Evolutionary conservation across 2,329 filamentous ascomycete species (phyloP).

Genomic region (Cladosporium halotolerans): DNA sequence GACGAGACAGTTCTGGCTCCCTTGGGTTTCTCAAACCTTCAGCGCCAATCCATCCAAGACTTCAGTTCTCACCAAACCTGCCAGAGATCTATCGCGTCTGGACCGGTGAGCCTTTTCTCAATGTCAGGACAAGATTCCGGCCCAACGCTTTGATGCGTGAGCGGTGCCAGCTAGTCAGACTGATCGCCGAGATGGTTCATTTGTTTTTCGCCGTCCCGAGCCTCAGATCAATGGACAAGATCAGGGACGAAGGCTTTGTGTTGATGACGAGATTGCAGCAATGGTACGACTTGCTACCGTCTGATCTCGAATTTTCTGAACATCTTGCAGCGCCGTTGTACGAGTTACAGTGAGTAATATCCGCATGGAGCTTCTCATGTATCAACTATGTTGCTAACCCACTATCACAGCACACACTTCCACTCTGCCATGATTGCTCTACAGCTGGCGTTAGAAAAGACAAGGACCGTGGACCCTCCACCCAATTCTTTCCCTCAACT

Average conservation of each 20-base stretch:
- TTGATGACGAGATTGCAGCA: not conserved
- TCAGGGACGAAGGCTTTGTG: not conserved
- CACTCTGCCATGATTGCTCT: not conserved
- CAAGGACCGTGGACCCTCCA: not conserved
- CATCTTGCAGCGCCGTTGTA: not conserved
- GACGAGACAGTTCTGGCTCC: not conserved
- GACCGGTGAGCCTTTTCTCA: constrained; percentile 2
- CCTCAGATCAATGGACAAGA: not conserved
- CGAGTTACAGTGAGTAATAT: not conserved
- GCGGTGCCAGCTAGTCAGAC: not conserved
- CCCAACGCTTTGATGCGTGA: constrained; percentile 1
- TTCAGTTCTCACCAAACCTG: not conserved
- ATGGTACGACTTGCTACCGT: not conserved
- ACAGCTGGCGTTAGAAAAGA: not conserved
- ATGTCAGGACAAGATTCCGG: not conserved
- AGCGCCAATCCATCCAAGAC: not conserved
- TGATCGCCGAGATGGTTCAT: not conserved
- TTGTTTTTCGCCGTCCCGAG: not conserved
- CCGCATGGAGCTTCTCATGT: not conserved
- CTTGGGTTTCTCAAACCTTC: not conserved
- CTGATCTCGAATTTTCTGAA: not conserved
- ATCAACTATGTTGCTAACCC: not conserved
- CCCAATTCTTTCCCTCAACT: not conserved
- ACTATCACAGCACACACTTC: not conserved
- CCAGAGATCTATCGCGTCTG: not conserved